Base-by-base conservation (phyloP, 257 asterid species). In the Jacaranda copaia region DNA sequence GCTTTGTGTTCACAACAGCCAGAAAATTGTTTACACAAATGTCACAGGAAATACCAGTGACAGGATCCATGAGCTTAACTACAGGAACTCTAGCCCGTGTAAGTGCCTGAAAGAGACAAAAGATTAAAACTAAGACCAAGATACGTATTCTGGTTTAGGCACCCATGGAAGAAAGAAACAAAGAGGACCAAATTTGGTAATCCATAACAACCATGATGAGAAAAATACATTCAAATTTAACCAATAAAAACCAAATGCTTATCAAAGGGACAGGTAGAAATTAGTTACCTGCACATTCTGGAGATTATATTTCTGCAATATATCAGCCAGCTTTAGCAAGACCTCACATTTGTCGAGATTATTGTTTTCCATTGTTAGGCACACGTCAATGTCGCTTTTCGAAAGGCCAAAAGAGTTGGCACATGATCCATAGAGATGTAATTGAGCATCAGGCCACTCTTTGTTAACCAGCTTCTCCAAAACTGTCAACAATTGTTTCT, bases 1-100 rank as follows among this genome's bases (percentile, higher is more conserved):
- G 82, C 76, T 90, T 88, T 12, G 96, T 90, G 71, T 90, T 90
- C 42, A 83, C 86, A 73, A 88, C 96, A 16, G 96, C 93, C 79
- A 90, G 82, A 18, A 81, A 82, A 62, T 90, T 90, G 87, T 90
- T 90, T 71, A 90, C 77, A 67, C 96, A 88, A 39, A 90, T 82
- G 72, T 90, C 96, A 45, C 93, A 81, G 39, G 91, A 86, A 67
- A 90, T 88, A 63, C 87, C 89, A 6, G 96, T 88, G 62, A 65
- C 81, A 4, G 96, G 93, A 85, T 90, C 93, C 91, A 83, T 83
- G 63, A 90, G 90, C 88, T 90, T 90, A 55, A 90, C 93, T 58
- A 90, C 88, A 10, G 96, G 96, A 57, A 88, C 93, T 81, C 96
- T 86, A 20, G 96, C 93, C 53, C 86, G 88, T 32, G 90, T 85